These are phyloP conservation scores for Magnaporthiopsis incrustans DNA, from an alignment of 2,329 filamentous ascomycete species.

Conservation along the genomic window DNA sequence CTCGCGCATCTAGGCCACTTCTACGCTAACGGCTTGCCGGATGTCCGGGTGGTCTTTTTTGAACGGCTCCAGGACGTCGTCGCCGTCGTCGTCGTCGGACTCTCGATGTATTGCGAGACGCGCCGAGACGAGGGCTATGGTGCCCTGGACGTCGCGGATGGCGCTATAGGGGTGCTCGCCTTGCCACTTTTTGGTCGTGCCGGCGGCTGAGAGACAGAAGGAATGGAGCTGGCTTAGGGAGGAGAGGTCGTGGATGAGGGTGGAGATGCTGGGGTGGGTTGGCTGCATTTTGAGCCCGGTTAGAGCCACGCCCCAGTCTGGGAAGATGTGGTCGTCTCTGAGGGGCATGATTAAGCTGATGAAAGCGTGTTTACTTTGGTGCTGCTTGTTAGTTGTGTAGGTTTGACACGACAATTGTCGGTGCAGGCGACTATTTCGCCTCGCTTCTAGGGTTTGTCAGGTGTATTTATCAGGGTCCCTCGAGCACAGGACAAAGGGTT, in stretches of 20 bases:
- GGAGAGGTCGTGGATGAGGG: not conserved
- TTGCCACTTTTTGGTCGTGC: not conserved
- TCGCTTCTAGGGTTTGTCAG: too few species aligned
- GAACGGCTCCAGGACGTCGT: not conserved
- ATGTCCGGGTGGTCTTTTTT: not conserved
- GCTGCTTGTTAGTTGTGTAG: too few species aligned
- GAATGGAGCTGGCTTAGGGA: too few species aligned
- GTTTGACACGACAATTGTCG: too few species aligned
- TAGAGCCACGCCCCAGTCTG: not conserved
- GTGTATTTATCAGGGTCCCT: too few species aligned
- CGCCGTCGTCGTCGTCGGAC: not conserved
- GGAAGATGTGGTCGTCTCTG: not conserved
- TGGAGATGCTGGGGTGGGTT: not conserved
- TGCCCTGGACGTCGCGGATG: not conserved
- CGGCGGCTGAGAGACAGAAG: not conserved
- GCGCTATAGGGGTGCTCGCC: not conserved
- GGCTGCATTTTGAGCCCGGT: too few species aligned
- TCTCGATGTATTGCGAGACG: not conserved
- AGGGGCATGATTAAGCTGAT: not conserved
- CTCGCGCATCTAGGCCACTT: not conserved
- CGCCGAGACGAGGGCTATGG: too few species aligned
- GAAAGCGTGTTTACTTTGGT: not conserved
- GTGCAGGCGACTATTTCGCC: too few species aligned
- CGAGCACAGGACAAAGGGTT: too few species aligned
- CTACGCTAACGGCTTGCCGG: not conserved